phyloP scores from a whole-genome alignment of 129 eudicot genomes.

The Tagetes erecta region DNA sequence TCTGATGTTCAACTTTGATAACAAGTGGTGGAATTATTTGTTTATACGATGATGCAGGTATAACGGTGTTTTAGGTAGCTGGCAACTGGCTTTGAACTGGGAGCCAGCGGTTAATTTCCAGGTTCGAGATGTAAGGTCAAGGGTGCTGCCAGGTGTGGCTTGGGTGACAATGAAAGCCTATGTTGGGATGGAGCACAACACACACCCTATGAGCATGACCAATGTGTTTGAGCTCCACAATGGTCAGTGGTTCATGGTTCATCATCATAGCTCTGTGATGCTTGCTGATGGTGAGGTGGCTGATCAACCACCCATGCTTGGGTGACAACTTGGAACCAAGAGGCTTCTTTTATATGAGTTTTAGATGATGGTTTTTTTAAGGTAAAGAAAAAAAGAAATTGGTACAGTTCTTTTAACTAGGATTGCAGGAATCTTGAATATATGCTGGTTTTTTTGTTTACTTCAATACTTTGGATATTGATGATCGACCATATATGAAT shows the following conservation, averaged over 20 bases:
- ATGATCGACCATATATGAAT: conserved; percentile 28
- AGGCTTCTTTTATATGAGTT: neutral
- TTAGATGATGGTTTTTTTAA: conserved; percentile 24
- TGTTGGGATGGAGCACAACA: conserved; percentile 51
- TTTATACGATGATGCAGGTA: conserved; percentile 42
- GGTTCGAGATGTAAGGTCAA: conserved; percentile 71
- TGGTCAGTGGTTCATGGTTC: conserved; percentile 96
- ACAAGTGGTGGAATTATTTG: neutral
- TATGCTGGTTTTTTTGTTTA: conserved; percentile 25
- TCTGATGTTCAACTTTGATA: neutral
- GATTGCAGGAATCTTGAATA: conserved; percentile 35
- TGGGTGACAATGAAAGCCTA: conserved; percentile 92
- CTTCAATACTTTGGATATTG: conserved; percentile 9
- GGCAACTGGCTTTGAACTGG: conserved; percentile 86
- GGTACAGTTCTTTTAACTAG: conserved; percentile 45
- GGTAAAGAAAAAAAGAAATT: conserved; percentile 30
- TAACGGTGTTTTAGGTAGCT: conserved; percentile 72
- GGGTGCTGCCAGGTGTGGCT: conserved; percentile 74
- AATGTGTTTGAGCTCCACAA: conserved; percentile 75
- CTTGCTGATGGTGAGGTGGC: conserved; percentile 53
- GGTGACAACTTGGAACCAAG: conserved; percentile 30
- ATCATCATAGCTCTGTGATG: conserved; percentile 78
- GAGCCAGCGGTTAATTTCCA: conserved; percentile 60
- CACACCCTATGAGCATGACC: conserved; percentile 49
- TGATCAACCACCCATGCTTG: conserved; percentile 49